These are phyloP conservation scores for Grosmannia serpens DNA, from an alignment of 2,329 filamentous ascomycete genomes.

Conservation along the genomic window DNA sequence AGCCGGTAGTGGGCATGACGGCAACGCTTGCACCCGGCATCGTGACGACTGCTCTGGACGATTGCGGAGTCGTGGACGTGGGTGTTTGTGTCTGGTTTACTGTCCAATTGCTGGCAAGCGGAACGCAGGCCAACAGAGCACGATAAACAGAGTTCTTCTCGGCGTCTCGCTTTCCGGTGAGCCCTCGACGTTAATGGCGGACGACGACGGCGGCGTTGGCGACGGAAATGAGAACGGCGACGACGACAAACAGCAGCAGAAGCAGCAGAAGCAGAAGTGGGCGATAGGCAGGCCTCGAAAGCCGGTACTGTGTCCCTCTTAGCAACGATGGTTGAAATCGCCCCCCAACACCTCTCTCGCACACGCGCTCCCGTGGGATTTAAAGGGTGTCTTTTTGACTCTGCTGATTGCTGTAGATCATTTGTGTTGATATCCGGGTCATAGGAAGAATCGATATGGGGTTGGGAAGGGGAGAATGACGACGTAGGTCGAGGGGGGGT, in stretches of 20 bases:
- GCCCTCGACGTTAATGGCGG: constrained; percentile 1
- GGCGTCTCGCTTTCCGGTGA: neutral
- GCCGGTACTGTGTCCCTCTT: constrained; percentile 22
- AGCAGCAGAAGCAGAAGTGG: constrained; percentile 7
- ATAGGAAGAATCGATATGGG: constrained; percentile 34
- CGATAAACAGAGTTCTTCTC: neutral
- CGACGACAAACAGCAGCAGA: constrained; percentile 15
- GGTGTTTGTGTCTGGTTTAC: neutral
- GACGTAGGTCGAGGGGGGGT: neutral
- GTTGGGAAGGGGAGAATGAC: constrained; percentile 1
- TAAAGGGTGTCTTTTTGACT: constrained; percentile 57
- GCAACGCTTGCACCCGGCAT: constrained; percentile 65
- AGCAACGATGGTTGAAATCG: constrained; percentile 51
- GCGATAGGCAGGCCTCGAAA: constrained; percentile 19
- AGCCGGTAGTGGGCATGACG: constrained; percentile 49
- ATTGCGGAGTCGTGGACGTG: constrained; percentile 3
- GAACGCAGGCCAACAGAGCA: neutral
- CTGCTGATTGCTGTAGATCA: constrained; percentile 35
- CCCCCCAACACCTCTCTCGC: constrained; percentile 42
- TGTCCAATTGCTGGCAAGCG: neutral
- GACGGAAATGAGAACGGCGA: constrained; percentile 15
- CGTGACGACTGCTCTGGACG: constrained; percentile 26
- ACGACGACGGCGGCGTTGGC: constrained; percentile 15
- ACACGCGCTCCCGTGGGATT: constrained; percentile 55
- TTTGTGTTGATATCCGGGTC: constrained; percentile 42